Base-by-base conservation (phyloP, 495 filamentous ascomycete species). In the Amorphotheca resinae region DNA sequence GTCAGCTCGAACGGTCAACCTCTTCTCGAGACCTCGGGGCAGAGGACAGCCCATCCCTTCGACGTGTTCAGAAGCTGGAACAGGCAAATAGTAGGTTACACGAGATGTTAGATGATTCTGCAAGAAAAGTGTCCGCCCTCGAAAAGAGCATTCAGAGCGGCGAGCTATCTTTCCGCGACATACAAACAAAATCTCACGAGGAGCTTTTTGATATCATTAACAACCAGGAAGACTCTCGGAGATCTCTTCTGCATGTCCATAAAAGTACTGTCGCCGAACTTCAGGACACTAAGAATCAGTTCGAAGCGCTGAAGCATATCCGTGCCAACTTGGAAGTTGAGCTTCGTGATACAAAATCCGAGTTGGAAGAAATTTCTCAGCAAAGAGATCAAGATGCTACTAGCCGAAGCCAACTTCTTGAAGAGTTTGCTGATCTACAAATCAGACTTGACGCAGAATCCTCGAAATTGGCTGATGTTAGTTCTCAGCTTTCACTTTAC, bases 201-300 rank as follows among this genome's bases (percentile, higher is more conserved):
- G 91, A 98, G 57, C 75, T 98, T 22, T 87, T 87, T 56, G 87
- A 95, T 42, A 67, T 95, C 37, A 83, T 98, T 57, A 93, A 86
- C 59, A 87, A 82, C 34, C 91, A 98, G 58, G 91, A 98, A 57
- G 79, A 91, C 45, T 85, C 88, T 14, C 74, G 91, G 32, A 77
- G 80, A 45, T 79, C 80, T 4, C 62, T 98, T 18, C 68, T 94
- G 28, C 79, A 85, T 55, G 74, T 79, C 42, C 84, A 98, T 58
- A 93, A 93, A 51, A 77, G 82, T 44, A 80, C 86, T 18, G 71
- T 95, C 38, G 70, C 80, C 3, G 91, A 96, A 42, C 74, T 95
- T 22, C 69, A 78, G 12, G 84, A 95, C 33, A 76, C 85, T 3
- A 98, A 95, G 58, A 67, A 76, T 3, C 78, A 89, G 41, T 85